A percentile compares a stretch with the other conserved stretches of the same genome.
Conservation (phyloP, 441 rosid genomes). For the Erodium chrysanthum region DNA sequence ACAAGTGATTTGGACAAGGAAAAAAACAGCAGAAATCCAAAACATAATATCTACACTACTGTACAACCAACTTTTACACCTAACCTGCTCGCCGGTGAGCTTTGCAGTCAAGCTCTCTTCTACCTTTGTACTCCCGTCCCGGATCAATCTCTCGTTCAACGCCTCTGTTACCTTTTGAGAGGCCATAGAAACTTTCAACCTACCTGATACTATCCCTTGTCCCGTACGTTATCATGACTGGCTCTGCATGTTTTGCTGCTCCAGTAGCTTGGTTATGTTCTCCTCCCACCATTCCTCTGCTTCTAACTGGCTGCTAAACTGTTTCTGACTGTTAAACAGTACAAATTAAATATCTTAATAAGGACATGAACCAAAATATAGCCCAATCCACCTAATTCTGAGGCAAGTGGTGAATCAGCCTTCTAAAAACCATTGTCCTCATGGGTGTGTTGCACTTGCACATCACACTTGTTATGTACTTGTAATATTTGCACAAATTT, state of each 20-base stretch:
- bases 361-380: background rate
- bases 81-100: background rate
- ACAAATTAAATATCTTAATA: background rate
- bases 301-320: conserved; percentile 7
- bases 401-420: too few species aligned
- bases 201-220: too few species aligned
- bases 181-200: too few species aligned
- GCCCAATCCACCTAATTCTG: too few species aligned
- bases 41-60: background rate
- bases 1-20: background rate
- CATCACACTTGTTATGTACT: too few species aligned
- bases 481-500: too few species aligned
- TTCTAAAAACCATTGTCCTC: background rate
- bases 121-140: too few species aligned
- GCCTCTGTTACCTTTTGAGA: too few species aligned
- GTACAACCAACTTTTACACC: background rate
- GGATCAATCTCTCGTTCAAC: too few species aligned
- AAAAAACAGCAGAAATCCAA: too few species aligned
- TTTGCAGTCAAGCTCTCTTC: too few species aligned
- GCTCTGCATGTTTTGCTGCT: background rate
- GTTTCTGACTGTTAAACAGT: conserved; percentile 5
- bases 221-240: background rate
- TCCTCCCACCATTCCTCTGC: conserved; percentile 11
- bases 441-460: too few species aligned
- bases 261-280: background rate